phyloP scores from a whole-genome alignment of 192 early-diverging fungal genomes.

The Backusella tarrabulga region DNA sequence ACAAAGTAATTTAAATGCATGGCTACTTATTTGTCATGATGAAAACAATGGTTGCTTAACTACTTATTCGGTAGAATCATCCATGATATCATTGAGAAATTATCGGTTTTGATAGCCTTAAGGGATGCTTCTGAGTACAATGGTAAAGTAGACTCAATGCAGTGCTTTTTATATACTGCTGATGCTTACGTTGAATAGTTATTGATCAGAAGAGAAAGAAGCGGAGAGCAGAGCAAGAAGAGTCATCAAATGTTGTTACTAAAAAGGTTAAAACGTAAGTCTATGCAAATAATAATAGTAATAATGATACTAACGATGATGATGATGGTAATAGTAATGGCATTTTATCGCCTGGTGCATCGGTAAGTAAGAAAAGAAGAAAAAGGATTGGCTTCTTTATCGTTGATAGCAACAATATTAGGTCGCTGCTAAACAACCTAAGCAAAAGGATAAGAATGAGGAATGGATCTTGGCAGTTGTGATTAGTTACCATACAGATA shows the following conservation, averaged over 20 bases:
- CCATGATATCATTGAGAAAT: slow-evolving; percentile 33
- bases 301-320: background rate
- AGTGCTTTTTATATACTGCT: background rate
- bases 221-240: slow-evolving; percentile 33
- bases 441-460: slow-evolving; percentile 49
- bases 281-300: background rate
- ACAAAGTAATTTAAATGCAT: slow-evolving; percentile 2
- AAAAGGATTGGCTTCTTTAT: background rate
- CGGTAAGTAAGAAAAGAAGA: background rate
- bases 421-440: slow-evolving; percentile 51
- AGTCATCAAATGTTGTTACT: background rate
- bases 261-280: slow-evolving; percentile 38
- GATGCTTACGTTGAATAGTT: background rate
- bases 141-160: background rate
- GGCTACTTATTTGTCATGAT: background rate
- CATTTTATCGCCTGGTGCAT: slow-evolving; percentile 1
- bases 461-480: slow-evolving; percentile 58
- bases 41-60: background rate
- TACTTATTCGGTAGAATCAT: background rate
- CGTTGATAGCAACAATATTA: background rate
- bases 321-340: background rate
- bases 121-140: slow-evolving; percentile 22
- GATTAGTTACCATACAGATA: slow-evolving; percentile 43
- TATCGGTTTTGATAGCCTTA: slow-evolving; percentile 20
- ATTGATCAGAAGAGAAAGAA: slow-evolving; percentile 36